Evolutionary conservation across 306 rosid species (phyloP).

Genomic region (Leucaena leucocephala): DNA sequence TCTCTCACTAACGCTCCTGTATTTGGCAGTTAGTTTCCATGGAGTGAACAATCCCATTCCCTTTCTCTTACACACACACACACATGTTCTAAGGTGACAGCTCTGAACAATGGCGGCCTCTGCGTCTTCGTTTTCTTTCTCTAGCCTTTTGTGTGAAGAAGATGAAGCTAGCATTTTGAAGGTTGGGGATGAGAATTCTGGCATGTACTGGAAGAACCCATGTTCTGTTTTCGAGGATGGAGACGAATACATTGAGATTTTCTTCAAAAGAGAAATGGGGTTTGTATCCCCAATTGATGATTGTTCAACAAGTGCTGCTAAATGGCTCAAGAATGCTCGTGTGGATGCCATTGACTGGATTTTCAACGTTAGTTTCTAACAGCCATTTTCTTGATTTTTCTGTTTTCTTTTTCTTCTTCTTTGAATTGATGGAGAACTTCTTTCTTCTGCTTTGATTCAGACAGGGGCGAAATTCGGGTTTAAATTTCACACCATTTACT

Average conservation of each 20-base stretch:
- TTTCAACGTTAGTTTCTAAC: conserved; percentile 68
- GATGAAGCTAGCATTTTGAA: conserved; percentile 48
- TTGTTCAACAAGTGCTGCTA: conserved; percentile 30
- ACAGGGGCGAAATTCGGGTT: conserved; percentile 65
- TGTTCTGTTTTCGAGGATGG: conserved; percentile 53
- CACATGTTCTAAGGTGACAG: conserved; percentile 25
- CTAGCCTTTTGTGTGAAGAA: conserved; percentile 71
- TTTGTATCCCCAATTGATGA: conserved; percentile 48
- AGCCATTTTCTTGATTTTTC: not conserved
- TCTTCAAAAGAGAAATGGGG: conserved; percentile 61
- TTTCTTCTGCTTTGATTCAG: conserved; percentile 52
- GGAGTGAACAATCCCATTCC: conserved; percentile 28
- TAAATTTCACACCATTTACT: conserved; percentile 68
- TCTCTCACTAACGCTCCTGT: not conserved
- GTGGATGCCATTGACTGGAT: conserved; percentile 75
- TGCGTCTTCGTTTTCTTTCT: conserved; percentile 47
- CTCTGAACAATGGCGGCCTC: conserved; percentile 52
- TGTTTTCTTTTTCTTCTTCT: not conserved
- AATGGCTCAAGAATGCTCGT: conserved; percentile 62
- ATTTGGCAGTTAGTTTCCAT: conserved; percentile 47
- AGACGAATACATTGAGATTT: conserved; percentile 60
- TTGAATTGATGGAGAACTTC: conserved; percentile 21
- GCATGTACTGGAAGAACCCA: conserved; percentile 30
- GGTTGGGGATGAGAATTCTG: conserved; percentile 27
- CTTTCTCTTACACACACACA: not conserved